These are phyloP conservation scores for Aspergillus nanangensis DNA, from an alignment of 495 filamentous ascomycete genomes.

Conservation along the genomic window DNA sequence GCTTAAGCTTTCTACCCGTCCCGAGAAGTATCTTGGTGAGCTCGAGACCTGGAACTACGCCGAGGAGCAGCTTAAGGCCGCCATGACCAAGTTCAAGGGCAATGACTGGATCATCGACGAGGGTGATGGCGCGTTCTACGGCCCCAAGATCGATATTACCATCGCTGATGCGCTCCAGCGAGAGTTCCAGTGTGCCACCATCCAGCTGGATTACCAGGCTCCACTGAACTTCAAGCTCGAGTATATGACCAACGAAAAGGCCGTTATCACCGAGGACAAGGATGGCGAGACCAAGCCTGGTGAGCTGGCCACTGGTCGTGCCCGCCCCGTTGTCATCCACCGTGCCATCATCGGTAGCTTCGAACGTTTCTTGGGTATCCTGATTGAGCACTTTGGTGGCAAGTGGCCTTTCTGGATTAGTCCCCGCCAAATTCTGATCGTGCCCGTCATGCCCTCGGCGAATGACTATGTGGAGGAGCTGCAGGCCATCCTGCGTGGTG, in stretches of 20 bases:
- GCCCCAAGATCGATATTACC: conserved; percentile 91
- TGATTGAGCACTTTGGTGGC: conserved; percentile 91
- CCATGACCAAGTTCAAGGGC: conserved; percentile 75
- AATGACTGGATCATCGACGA: conserved; percentile 83
- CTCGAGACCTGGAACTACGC: conserved; percentile 85
- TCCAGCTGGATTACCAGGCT: conserved; percentile 95
- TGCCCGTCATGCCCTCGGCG: conserved; percentile 82
- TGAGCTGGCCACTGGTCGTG: conserved; percentile 59
- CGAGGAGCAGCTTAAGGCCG: conserved; percentile 69
- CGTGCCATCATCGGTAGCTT: conserved; percentile 91
- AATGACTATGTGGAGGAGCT: conserved; percentile 87
- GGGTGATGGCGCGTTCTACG: conserved; percentile 96
- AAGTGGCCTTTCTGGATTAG: conserved; percentile 99
- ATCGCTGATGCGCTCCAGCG: conserved; percentile 75
- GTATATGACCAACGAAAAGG: conserved; percentile 69
- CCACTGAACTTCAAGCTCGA: conserved; percentile 79
- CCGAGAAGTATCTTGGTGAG: conserved; percentile 85
- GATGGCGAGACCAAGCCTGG: conserved; percentile 29
- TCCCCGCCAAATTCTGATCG: conserved; percentile 85
- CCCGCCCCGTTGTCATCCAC: conserved; percentile 95
- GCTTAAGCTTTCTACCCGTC: conserved; percentile 89
- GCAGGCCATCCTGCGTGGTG: conserved; percentile 46
- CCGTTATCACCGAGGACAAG: conserved; percentile 26
- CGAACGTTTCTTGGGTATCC: conserved; percentile 90
- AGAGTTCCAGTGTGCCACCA: conserved; percentile 90